Conservation (phyloP, 2,329 filamentous ascomycete genomes). For the Rosellinia necatrix region DNA sequence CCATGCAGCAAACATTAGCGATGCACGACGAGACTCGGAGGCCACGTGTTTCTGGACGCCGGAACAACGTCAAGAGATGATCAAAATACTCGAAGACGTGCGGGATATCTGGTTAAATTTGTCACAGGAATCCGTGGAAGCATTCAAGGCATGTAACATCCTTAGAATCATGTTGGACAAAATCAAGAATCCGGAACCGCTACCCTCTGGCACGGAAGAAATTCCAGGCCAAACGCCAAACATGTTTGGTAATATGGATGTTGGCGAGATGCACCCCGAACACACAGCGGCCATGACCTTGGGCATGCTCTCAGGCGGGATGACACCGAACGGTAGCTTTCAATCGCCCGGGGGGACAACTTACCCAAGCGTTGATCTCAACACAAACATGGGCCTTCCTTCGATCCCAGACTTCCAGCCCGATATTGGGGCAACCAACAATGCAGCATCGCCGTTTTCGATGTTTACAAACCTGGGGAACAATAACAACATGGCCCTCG, state of each 20-base stretch:
- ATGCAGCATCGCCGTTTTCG: constrained; percentile 53
- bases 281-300: constrained; percentile 49
- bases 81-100: constrained; percentile 72
- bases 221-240: constrained; percentile 30
- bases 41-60: constrained; percentile 60
- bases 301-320: constrained; percentile 48
- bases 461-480: constrained; percentile 55
- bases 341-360: constrained; percentile 46
- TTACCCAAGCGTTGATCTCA: constrained; percentile 52
- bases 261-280: constrained; percentile 43
- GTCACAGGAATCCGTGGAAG: constrained; percentile 81
- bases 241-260: constrained; percentile 37
- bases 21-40: constrained; percentile 47
- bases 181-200: constrained; percentile 58
- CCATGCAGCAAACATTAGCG: constrained; percentile 52
- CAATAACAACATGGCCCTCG: constrained; percentile 49
- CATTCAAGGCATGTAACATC: constrained; percentile 81
- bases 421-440: constrained; percentile 42
- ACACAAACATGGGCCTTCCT: constrained; percentile 39
- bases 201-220: constrained; percentile 22
- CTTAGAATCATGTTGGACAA: constrained; percentile 86
- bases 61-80: constrained; percentile 73
- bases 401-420: constrained; percentile 43
- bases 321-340: constrained; percentile 40
- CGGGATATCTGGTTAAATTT: constrained; percentile 80